A percentile compares a stretch with the other conserved stretches of the same genome.
Conservation (phyloP, 805 yeast genomes). For the Scheffersomyces spartinae region DNA sequence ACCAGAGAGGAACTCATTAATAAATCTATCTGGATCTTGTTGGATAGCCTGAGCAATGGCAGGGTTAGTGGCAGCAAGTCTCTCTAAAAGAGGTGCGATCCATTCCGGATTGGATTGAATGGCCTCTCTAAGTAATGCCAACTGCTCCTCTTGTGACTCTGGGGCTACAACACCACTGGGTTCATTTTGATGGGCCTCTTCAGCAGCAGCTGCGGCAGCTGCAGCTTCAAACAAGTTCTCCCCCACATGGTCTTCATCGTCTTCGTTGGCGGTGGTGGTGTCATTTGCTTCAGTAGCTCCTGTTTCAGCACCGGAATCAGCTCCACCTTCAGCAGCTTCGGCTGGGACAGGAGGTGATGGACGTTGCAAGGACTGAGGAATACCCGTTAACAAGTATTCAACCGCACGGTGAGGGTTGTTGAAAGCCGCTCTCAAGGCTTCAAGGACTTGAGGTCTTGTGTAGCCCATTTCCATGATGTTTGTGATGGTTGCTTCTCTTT, state of each 20-base stretch:
- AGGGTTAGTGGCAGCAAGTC: slow-evolving; percentile 72
- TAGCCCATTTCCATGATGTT: slow-evolving; percentile 96
- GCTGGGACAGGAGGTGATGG: slow-evolving; percentile 11
- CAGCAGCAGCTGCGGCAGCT: slow-evolving; percentile 10
- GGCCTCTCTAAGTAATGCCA: slow-evolving; percentile 56
- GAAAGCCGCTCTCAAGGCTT: slow-evolving; percentile 88
- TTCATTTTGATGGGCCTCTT: slow-evolving; percentile 12
- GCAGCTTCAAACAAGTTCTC: slow-evolving; percentile 49
- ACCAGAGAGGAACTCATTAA: slow-evolving; percentile 47
- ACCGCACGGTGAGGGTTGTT: slow-evolving; percentile 98
- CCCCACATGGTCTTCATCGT: slow-evolving; percentile 16
- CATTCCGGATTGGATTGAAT: slow-evolving; percentile 81
- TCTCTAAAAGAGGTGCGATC: slow-evolving; percentile 73
- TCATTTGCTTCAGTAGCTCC: slow-evolving; percentile 8
- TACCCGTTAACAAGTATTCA: slow-evolving; percentile 82
- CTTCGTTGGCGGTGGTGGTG: slow-evolving; percentile 22
- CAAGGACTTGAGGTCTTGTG: slow-evolving; percentile 74
- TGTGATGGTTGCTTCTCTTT: slow-evolving; percentile 65
- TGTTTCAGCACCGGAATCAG: slow-evolving; percentile 9
- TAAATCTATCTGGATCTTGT: slow-evolving; percentile 83
- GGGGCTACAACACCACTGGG: slow-evolving; percentile 24
- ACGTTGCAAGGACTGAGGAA: slow-evolving; percentile 53
- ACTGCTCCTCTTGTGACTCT: slow-evolving; percentile 36
- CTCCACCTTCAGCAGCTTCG: slow-evolving; percentile 5
- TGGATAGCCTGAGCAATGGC: slow-evolving; percentile 72